phyloP scores from a whole-genome alignment of 805 yeast genomes.

The Metahyphopichia silvanorum region DNA sequence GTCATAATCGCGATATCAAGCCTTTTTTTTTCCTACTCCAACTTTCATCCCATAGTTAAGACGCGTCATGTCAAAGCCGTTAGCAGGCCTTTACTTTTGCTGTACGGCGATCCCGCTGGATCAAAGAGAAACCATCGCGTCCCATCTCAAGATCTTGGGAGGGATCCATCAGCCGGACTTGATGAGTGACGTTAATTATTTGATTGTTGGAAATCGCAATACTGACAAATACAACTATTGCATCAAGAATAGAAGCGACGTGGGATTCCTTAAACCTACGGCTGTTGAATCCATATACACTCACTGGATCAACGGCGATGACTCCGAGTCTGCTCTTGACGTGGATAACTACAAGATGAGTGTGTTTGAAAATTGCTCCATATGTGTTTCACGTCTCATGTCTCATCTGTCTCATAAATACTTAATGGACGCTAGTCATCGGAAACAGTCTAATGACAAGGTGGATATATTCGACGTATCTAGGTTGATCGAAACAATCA shows the following conservation, averaged over 20 bases:
- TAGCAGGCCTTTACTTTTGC: conserved; percentile 50
- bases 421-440: neutral
- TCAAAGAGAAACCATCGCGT: conserved; percentile 40
- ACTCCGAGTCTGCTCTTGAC: conserved; percentile 18
- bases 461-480: conserved; percentile 15
- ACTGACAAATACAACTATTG: conserved; percentile 57
- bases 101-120: conserved; percentile 50
- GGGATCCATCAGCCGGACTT: conserved; percentile 56
- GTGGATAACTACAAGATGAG: conserved; percentile 29
- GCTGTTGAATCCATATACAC: conserved; percentile 43
- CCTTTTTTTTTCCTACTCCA: no score
- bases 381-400: conserved; percentile 44
- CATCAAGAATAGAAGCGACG: conserved; percentile 51
- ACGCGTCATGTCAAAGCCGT: conserved; percentile 32
- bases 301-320: conserved; percentile 54
- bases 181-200: conserved; percentile 56
- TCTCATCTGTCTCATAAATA: conserved; percentile 3
- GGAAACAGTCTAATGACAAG: neutral
- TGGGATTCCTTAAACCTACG: conserved; percentile 50
- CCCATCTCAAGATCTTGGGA: conserved; percentile 53
- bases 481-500: conserved; percentile 31
- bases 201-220: conserved; percentile 56
- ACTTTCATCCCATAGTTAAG: no score
- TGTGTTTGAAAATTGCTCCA: conserved; percentile 41
- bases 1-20: no score